phyloP scores from a whole-genome alignment of 139 green algal species.

The Closterium sp. region DNA sequence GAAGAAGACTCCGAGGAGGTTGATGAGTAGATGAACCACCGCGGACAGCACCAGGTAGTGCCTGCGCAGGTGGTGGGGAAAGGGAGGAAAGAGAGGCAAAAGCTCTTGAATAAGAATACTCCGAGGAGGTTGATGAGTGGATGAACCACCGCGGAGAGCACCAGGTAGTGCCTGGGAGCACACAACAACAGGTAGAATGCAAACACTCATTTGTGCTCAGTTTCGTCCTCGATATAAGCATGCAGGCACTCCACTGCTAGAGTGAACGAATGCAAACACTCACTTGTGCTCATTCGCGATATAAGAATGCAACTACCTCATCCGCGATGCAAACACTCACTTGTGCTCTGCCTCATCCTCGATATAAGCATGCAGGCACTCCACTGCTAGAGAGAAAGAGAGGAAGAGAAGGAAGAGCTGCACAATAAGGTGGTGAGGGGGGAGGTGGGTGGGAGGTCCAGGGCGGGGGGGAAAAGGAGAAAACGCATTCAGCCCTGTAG shows the following conservation, averaged over 20 bases:
- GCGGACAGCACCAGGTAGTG: constrained; percentile 49
- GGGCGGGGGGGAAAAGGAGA: not conserved
- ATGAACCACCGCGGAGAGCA: constrained; percentile 42
- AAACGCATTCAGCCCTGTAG: not conserved
- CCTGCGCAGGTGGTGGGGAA: not conserved
- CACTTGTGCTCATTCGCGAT: too few species aligned
- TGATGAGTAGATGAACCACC: constrained; percentile 49
- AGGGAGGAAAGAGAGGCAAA: too few species aligned
- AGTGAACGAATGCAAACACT: too few species aligned
- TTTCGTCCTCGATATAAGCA: too few species aligned
- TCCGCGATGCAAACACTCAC: too few species aligned
- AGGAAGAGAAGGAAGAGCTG: constrained; percentile 53
- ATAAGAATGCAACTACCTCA: too few species aligned
- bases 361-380: constrained; percentile 48
- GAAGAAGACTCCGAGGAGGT: constrained; percentile 47
- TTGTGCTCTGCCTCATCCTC: constrained; percentile 45
- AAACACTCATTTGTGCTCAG: not conserved
- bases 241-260: too few species aligned
- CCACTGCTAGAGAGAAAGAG: constrained; percentile 44
- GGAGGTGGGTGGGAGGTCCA: not conserved
- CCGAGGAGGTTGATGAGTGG: constrained; percentile 51
- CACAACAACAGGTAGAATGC: constrained; percentile 4
- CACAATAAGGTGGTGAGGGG: not conserved
- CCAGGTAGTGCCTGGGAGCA: constrained; percentile 47
- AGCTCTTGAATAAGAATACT: constrained; percentile 45